A percentile compares a stretch with the other conserved stretches of the same genome.
These are phyloP conservation scores for Chamaecrista fasciculata DNA, from an alignment of 306 rosid species.

Conservation along the genomic window DNA sequence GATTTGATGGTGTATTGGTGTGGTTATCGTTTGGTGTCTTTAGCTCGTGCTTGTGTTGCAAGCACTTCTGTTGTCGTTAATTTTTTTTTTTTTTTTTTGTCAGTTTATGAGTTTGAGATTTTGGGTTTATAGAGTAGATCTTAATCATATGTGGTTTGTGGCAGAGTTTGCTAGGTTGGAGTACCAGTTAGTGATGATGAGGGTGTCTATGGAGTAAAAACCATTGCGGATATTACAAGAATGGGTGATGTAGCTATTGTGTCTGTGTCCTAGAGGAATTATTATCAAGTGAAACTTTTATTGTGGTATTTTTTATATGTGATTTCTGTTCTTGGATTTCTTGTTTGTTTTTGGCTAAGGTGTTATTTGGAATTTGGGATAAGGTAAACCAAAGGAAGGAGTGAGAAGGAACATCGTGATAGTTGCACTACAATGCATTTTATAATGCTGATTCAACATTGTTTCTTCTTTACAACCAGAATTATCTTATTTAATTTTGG, in stretches of 20 bases:
- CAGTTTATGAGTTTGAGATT: slow-evolving; percentile 25
- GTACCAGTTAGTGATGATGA: slow-evolving; percentile 4
- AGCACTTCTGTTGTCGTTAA: slow-evolving; percentile 24
- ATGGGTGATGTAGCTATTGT: neutral
- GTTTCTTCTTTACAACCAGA: neutral
- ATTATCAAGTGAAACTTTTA: slow-evolving; percentile 3
- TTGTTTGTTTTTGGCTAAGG: neutral
- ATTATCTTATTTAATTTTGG: neutral
- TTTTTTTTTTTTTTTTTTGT: slow-evolving; percentile 31
- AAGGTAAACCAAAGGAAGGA: slow-evolving; percentile 7
- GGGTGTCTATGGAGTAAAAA: slow-evolving; percentile 4
- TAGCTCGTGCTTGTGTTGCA: slow-evolving; percentile 23
- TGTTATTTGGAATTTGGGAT: neutral
- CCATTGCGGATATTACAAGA: slow-evolving; percentile 9
- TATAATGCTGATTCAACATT: neutral
- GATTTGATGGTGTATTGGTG: slow-evolving; percentile 29
- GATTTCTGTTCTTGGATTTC: neutral
- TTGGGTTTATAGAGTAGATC: slow-evolving; percentile 33
- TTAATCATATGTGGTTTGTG: slow-evolving; percentile 16
- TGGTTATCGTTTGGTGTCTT: slow-evolving; percentile 22
- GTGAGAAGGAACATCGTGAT: slow-evolving; percentile 13
- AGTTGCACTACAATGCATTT: neutral
- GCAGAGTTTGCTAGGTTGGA: slow-evolving; percentile 23
- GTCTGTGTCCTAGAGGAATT: slow-evolving; percentile 5
- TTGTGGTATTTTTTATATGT: neutral